Base-by-base conservation (phyloP, 805 yeast species). In the Hanseniaspora pseudoguilliermondii region DNA sequence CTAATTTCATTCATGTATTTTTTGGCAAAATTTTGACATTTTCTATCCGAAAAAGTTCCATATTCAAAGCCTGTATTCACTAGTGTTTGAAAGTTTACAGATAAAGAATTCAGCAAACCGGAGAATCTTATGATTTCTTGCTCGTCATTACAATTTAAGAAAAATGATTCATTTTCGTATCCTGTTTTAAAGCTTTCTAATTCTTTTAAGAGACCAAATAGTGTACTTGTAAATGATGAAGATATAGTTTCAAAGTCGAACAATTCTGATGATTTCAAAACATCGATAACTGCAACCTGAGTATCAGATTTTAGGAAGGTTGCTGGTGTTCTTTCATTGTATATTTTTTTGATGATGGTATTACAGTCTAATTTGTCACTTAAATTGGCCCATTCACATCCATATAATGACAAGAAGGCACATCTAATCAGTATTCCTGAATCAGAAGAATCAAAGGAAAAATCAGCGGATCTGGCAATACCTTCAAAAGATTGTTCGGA, bases 61-160 rank as follows among this genome's bases (percentile, higher is more conserved):
- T 79, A 76, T 53, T 78, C 76, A 54, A 81, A 72, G 59, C 77
- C 82, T 11, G 79, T 78, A 60, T 78, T 82, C 3, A 82, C 77
- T 57, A 81, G 66, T 0, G 79, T 70, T 61, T 73, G 77, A 1
- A 84, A 62, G 18, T 81, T 60, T 23, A 77, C 75, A 55, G 36
- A 44, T 16, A 44, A 18, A 9, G 36, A 27, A 10, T 44, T 44
- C 16, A 44, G 16, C 16, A 27, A 27, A 16, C 36, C 34, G 6
- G 29, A 27, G 25, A 18, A 44, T n/a, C 29, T 29, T 8, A 7
- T 15, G 2, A 44, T n/a, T 44, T 29, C 47, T 15, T 11, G 13
- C 20, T 44, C 23, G 29, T 29, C 21, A 7, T 29, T 18, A 29
- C 34, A 44, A n/a, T 41, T 41, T 20, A 41, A 23, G 18, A 41